Percentiles rank a stretch among this genome's conserved stretches.
Evolutionary conservation across 805 yeast genomes (phyloP).

Genomic region (Saccharomyces jurei): DNA sequence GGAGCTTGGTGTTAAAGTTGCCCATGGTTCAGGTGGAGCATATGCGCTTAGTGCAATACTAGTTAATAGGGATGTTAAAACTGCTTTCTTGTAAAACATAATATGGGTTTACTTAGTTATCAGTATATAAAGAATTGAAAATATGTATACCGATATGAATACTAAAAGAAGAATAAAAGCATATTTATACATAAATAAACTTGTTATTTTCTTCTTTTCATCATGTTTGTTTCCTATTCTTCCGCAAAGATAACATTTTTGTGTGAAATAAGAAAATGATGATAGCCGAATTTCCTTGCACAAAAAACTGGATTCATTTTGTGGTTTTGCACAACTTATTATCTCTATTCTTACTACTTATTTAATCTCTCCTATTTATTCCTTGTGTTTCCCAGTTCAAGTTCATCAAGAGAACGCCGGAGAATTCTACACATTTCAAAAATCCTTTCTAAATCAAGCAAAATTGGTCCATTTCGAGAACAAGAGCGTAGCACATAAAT

Average conservation of each 20-base stretch:
- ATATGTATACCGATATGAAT: neutral
- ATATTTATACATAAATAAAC: neutral
- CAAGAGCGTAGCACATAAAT: neutral
- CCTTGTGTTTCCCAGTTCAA: too few relatives aligned
- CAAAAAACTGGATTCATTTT: neutral
- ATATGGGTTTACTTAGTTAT: conserved; percentile 3
- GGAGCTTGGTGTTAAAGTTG: conserved; percentile 33
- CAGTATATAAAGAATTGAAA: neutral
- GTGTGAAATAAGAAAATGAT: neutral
- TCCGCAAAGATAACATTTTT: neutral
- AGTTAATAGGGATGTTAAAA: conserved; percentile 21
- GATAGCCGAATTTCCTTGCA: neutral
- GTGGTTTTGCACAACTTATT: neutral
- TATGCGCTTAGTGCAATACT: conserved; percentile 15
- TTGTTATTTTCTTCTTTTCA: neutral
- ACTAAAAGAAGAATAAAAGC: neutral
- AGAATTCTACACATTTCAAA: neutral
- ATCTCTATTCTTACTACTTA: neutral
- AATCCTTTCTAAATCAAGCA: neutral
- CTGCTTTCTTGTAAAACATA: conserved; percentile 14
- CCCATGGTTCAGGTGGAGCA: conserved; percentile 30
- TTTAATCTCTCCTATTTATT: neutral
- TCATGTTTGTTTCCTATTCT: neutral
- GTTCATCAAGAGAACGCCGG: neutral
- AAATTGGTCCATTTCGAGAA: neutral